Evolutionary conservation across 2,329 filamentous ascomycete species (phyloP).

Genomic region (Cladosporium sp.): DNA sequence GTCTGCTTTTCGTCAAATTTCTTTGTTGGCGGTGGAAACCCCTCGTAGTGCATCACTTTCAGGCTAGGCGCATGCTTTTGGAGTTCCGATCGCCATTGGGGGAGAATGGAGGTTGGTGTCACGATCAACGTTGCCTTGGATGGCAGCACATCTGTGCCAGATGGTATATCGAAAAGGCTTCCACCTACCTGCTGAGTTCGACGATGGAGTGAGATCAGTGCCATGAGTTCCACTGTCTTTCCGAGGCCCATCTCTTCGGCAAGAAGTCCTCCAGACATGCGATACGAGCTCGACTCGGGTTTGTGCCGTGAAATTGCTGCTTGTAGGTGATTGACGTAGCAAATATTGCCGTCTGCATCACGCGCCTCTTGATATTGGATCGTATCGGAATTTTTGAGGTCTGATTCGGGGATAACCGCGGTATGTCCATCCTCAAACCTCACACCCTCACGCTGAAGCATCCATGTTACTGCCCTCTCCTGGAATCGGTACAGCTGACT

Average conservation of each 20-base stretch:
- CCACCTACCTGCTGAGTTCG: conserved; percentile 41
- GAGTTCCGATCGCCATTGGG: conserved; percentile 66
- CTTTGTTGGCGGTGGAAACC: conserved; percentile 44
- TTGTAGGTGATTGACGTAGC: conserved; percentile 65
- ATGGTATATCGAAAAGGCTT: conserved; percentile 41
- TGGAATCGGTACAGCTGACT: conserved; percentile 69
- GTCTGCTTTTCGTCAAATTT: conserved; percentile 42
- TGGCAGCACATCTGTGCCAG: conserved; percentile 48
- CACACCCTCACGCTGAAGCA: conserved; percentile 67
- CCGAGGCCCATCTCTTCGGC: conserved; percentile 84
- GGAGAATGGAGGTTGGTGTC: conserved; percentile 61
- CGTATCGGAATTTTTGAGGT: conserved; percentile 12
- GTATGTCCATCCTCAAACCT: conserved; percentile 41
- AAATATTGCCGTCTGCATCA: conserved; percentile 52
- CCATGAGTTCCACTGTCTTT: conserved; percentile 76
- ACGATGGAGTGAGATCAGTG: conserved; percentile 66
- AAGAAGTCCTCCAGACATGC: conserved; percentile 63
- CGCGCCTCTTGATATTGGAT: conserved; percentile 48
- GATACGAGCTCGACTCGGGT: conserved; percentile 48
- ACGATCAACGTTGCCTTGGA: conserved; percentile 64
- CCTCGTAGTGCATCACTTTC: conserved; percentile 59
- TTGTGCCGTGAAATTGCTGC: conserved; percentile 50
- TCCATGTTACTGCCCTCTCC: conserved; percentile 69
- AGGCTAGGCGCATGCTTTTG: conserved; percentile 58
- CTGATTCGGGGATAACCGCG: neutral